phyloP scores from a whole-genome alignment of 2,329 filamentous ascomycete species.

The Zelopaecilomyces penicillatus region DNA sequence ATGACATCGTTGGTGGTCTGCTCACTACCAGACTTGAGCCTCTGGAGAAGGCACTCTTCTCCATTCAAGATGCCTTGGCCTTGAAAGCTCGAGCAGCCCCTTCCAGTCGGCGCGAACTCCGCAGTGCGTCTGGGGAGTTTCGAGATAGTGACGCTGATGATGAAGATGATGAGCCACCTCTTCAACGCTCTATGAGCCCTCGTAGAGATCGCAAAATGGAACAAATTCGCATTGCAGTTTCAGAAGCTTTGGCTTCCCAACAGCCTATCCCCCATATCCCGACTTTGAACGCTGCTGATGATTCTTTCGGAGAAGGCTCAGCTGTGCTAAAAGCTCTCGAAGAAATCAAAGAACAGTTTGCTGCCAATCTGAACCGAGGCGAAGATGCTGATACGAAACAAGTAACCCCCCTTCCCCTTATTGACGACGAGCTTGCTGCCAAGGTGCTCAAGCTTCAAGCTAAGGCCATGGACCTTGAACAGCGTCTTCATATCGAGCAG shows the following conservation, averaged over 20 bases:
- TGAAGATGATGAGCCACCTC: constrained; percentile 67
- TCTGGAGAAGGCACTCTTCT: constrained; percentile 67
- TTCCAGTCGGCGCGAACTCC: constrained; percentile 50
- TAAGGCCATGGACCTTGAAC: constrained; percentile 52
- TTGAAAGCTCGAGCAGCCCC: constrained; percentile 46
- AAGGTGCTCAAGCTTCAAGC: constrained; percentile 51
- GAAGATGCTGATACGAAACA: no score
- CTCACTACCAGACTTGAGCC: constrained; percentile 71
- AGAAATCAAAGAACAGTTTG: constrained; percentile 47
- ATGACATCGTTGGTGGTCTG: constrained; percentile 71
- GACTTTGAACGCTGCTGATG: constrained; percentile 16
- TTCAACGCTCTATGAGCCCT: constrained; percentile 67
- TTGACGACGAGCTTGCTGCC: constrained; percentile 44
- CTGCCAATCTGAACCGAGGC: constrained; percentile 7
- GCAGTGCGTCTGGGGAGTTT: constrained; percentile 61
- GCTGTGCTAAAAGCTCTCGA: constrained; percentile 59
- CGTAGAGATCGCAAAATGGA: constrained; percentile 71
- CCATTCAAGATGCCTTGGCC: constrained; percentile 63
- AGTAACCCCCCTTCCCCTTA: no score
- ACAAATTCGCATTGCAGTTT: constrained; percentile 64
- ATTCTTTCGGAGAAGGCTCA: constrained; percentile 30
- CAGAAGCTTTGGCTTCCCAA: constrained; percentile 62
- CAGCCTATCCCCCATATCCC: constrained; percentile 32
- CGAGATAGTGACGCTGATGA: constrained; percentile 89
- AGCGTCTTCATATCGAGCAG: constrained; percentile 42